Evolutionary conservation across 768 basidiomycete species (phyloP).

Genomic region (Mycena indigotica): DNA sequence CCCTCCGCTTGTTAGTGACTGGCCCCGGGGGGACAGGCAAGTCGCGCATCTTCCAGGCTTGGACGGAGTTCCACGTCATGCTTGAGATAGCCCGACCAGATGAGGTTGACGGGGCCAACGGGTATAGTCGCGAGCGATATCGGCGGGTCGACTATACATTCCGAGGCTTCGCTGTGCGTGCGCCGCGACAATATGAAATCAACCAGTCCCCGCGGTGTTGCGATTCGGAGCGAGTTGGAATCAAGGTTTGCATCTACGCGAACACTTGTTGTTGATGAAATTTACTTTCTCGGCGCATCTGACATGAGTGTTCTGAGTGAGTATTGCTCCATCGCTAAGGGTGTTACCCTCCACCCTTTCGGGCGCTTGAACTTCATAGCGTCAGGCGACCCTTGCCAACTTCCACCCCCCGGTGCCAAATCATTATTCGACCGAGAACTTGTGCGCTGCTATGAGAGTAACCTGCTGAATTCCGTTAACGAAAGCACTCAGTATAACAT

Average conservation of each 20-base stretch:
- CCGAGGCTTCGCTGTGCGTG: constrained; percentile 18
- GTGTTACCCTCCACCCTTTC: constrained; percentile 4
- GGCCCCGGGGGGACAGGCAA: constrained; percentile 30
- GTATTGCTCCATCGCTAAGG: constrained; percentile 10
- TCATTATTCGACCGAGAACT: constrained; percentile 9
- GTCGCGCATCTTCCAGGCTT: constrained; percentile 25
- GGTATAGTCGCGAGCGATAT: constrained; percentile 28
- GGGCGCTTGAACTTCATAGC: constrained; percentile 4
- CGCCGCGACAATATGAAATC: constrained; percentile 10
- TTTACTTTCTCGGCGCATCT: constrained; percentile 13
- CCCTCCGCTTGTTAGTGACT: constrained; percentile 9
- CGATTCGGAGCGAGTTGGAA: constrained; percentile 2
- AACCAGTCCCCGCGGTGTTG: not conserved
- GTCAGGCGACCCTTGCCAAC: constrained; percentile 10
- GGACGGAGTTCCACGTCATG: constrained; percentile 15
- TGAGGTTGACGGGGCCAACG: constrained; percentile 23
- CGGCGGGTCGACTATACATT: constrained; percentile 23
- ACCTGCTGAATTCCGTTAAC: constrained; percentile 11
- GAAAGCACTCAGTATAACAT: constrained; percentile 10
- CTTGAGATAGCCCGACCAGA: not conserved
- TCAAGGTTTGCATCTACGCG: not conserved
- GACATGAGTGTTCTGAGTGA: constrained; percentile 10
- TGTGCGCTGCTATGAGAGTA: constrained; percentile 12
- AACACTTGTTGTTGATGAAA: constrained; percentile 15
- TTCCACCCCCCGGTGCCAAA: constrained; percentile 4